These are phyloP conservation scores for Podila horticola DNA, from an alignment of 192 early-diverging fungal genomes.

Conservation along the genomic window DNA sequence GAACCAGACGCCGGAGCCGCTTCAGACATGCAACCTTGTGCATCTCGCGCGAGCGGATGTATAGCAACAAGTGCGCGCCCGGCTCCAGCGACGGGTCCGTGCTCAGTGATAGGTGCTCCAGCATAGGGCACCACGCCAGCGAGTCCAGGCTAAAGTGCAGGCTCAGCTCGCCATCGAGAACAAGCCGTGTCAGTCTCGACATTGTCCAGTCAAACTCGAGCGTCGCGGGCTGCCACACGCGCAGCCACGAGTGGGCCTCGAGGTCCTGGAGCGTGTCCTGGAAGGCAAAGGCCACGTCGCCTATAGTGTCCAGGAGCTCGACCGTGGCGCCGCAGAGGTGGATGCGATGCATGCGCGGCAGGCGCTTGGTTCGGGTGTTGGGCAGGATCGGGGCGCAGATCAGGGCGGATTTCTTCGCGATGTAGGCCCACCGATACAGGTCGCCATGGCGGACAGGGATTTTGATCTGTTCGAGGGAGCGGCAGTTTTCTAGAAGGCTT, in stretches of 20 bases:
- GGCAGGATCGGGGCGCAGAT: slow-evolving; percentile 38
- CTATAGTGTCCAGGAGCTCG: slow-evolving; percentile 34
- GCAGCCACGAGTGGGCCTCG: slow-evolving; percentile 13
- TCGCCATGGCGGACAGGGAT: slow-evolving; percentile 28
- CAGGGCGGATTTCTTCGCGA: slow-evolving; percentile 21
- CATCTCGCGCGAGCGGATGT: slow-evolving; percentile 25
- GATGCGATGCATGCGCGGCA: slow-evolving; percentile 19
- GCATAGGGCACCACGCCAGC: slow-evolving; percentile 18
- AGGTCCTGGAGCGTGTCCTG: slow-evolving; percentile 41
- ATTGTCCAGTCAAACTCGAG: slow-evolving; percentile 17
- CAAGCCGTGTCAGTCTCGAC: slow-evolving; percentile 10
- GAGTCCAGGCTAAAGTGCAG: slow-evolving; percentile 37
- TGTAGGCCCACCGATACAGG: slow-evolving; percentile 28
- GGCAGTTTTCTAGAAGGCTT: slow-evolving; percentile 17
- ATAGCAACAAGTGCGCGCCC: slow-evolving; percentile 9
- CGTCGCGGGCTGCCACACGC: slow-evolving; percentile 37
- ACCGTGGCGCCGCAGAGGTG: slow-evolving; percentile 29
- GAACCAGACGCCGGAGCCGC: not conserved
- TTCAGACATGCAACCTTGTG: slow-evolving; percentile 9
- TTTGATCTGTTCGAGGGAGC: slow-evolving; percentile 12
- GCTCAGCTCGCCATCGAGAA: slow-evolving; percentile 37
- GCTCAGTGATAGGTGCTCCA: slow-evolving; percentile 25
- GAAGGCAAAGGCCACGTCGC: slow-evolving; percentile 32
- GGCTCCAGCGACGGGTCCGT: slow-evolving; percentile 11
- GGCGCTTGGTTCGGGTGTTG: slow-evolving; percentile 12